Evolutionary conservation across 352 stramenopile genomes (phyloP).

Genomic region (Peronospora destructor): DNA sequence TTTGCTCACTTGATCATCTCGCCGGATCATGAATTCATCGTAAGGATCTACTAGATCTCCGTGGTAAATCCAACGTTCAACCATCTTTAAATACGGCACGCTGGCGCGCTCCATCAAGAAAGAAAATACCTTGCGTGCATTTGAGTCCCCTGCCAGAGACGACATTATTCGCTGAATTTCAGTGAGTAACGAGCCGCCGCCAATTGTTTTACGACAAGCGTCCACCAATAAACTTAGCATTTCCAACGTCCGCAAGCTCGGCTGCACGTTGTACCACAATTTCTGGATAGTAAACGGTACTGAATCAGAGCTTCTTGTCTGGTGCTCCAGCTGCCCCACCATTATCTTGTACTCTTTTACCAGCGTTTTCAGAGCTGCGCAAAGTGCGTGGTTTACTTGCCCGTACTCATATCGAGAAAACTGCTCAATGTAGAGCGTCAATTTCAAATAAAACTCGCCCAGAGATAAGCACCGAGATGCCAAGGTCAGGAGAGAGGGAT

Average conservation of each 20-base stretch:
- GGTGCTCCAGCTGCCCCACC: slow-evolving; percentile 86
- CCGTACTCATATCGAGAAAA: slow-evolving; percentile 89
- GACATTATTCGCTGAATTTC: slow-evolving; percentile 82
- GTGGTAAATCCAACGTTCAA: slow-evolving; percentile 87
- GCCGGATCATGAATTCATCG: slow-evolving; percentile 87
- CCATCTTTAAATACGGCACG: slow-evolving; percentile 87
- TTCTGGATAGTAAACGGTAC: slow-evolving; percentile 81
- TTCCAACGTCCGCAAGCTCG: slow-evolving; percentile 88
- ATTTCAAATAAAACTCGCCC: slow-evolving; percentile 73
- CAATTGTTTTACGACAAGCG: slow-evolving; percentile 59
- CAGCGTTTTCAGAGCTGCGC: slow-evolving; percentile 86
- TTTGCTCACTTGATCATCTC: slow-evolving; percentile 69
- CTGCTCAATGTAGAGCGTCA: slow-evolving; percentile 73
- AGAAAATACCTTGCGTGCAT: slow-evolving; percentile 66
- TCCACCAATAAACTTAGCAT: slow-evolving; percentile 84
- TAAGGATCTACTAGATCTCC: slow-evolving; percentile 87
- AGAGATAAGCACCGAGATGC: slow-evolving; percentile 58
- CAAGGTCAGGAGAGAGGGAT: slow-evolving; percentile 71
- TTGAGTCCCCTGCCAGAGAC: slow-evolving; percentile 70
- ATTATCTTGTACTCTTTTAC: slow-evolving; percentile 92
- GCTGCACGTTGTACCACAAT: slow-evolving; percentile 90
- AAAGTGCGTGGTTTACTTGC: slow-evolving; percentile 91
- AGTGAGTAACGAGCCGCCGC: slow-evolving; percentile 89
- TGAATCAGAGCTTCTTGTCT: slow-evolving; percentile 36
- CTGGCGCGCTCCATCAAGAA: slow-evolving; percentile 81